Percentiles rank a stretch among this genome's conserved stretches.
These are phyloP conservation scores for Saturnispora sekii DNA, from an alignment of 805 yeast species.

Conservation along the genomic window DNA sequence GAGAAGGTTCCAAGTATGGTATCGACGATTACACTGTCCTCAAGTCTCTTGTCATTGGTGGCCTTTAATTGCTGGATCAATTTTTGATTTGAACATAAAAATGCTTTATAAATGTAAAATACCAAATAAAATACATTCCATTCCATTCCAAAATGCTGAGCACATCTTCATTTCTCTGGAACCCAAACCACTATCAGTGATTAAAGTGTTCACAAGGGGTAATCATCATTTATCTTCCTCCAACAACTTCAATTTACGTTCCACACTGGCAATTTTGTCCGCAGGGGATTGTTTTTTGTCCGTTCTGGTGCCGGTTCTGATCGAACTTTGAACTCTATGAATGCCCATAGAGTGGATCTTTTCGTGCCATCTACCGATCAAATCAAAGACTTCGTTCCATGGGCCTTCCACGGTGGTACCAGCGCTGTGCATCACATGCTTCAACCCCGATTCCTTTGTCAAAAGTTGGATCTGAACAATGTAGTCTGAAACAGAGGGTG, in stretches of 20 bases:
- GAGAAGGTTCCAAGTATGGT: constrained; percentile 78
- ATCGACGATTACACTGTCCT: constrained; percentile 60
- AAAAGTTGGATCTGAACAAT: constrained; percentile 60
- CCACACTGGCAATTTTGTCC: constrained; percentile 62
- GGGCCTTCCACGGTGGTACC: constrained; percentile 85
- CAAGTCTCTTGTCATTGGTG: constrained; percentile 54
- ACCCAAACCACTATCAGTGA: too few relatives aligned
- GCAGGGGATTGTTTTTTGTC: constrained; percentile 65
- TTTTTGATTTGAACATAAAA: too few relatives aligned
- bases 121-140: background rate
- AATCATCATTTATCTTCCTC: background rate
- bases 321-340: constrained; percentile 74
- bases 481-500: constrained; percentile 74
- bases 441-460: constrained; percentile 51
- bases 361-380: constrained; percentile 73
- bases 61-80: constrained; percentile 10
- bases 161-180: background rate
- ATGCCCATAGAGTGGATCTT: constrained; percentile 63
- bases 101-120: too few relatives aligned
- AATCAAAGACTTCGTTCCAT: constrained; percentile 79
- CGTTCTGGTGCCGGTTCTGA: constrained; percentile 76
- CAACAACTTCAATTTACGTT: constrained; percentile 33
- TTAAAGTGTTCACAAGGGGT: too few relatives aligned
- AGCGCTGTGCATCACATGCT: constrained; percentile 75
- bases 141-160: background rate